These are phyloP conservation scores for Candida vartiovaarae DNA, from an alignment of 805 yeast species.

Conservation along the genomic window DNA sequence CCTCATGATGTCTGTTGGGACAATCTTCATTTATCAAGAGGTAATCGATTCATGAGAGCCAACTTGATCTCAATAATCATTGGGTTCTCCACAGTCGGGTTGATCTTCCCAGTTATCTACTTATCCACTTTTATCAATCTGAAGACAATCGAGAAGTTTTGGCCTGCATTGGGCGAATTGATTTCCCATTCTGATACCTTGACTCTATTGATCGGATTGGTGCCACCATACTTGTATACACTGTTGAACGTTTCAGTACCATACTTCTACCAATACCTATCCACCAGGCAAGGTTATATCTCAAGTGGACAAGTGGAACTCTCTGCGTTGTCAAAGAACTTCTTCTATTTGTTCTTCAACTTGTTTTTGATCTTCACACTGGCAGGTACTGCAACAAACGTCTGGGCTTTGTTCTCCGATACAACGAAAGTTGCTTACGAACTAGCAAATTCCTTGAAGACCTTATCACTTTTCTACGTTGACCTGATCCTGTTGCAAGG, in stretches of 20 bases:
- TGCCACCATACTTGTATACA: conserved; percentile 90
- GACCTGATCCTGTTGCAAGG: conserved; percentile 80
- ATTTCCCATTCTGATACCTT: conserved; percentile 60
- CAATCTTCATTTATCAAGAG: conserved; percentile 70
- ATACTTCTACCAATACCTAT: conserved; percentile 73
- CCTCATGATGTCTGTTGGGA: conserved; percentile 95
- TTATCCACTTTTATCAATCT: conserved; percentile 75
- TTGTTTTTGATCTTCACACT: conserved; percentile 88
- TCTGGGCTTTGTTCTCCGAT: conserved; percentile 76
- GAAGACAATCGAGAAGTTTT: conserved; percentile 70
- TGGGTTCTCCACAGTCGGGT: conserved; percentile 53
- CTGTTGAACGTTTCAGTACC: conserved; percentile 79
- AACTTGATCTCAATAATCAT: conserved; percentile 32
- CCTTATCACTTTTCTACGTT: conserved; percentile 80
- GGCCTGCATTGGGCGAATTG: conserved; percentile 76
- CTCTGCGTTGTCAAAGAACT: conserved; percentile 87
- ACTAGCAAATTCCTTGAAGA: conserved; percentile 73
- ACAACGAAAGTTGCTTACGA: conserved; percentile 86
- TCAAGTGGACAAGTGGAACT: conserved; percentile 90
- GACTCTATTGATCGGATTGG: conserved; percentile 73
- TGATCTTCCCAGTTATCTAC: conserved; percentile 79
- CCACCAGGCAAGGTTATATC: conserved; percentile 79
- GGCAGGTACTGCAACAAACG: conserved; percentile 84
- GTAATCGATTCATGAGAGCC: conserved; percentile 55
- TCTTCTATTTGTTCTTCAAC: conserved; percentile 90